These are phyloP conservation scores for Aschersonia sp. DNA, from an alignment of 2,329 filamentous ascomycete genomes.

Conservation along the genomic window DNA sequence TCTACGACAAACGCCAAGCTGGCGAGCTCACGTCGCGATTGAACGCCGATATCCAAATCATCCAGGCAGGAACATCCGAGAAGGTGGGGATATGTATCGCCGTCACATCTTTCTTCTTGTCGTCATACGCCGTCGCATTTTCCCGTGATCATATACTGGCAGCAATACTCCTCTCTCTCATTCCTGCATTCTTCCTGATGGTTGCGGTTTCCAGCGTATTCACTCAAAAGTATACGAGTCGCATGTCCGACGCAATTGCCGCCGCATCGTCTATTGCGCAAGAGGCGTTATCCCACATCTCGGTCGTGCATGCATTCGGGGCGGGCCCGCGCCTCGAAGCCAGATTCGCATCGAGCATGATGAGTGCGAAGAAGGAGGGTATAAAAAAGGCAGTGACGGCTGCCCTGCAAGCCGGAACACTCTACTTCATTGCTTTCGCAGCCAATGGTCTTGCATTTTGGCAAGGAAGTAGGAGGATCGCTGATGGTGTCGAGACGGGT, in stretches of 20 bases:
- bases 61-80: slow-evolving; percentile 54
- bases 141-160: slow-evolving; percentile 47
- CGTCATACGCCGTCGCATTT: slow-evolving; percentile 53
- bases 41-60: slow-evolving; percentile 49
- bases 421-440: slow-evolving; percentile 55
- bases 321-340: slow-evolving; percentile 42
- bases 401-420: slow-evolving; percentile 41
- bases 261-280: slow-evolving; percentile 48
- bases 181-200: slow-evolving; percentile 49
- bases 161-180: slow-evolving; percentile 45
- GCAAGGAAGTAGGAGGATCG: slow-evolving; percentile 45
- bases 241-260: slow-evolving; percentile 37
- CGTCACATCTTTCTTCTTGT: slow-evolving; percentile 49
- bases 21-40: slow-evolving; percentile 50
- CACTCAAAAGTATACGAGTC: slow-evolving; percentile 32
- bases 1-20: slow-evolving; percentile 46
- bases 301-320: slow-evolving; percentile 48
- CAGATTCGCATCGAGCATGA: slow-evolving; percentile 40
- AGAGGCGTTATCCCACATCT: slow-evolving; percentile 43
- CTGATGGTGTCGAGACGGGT: slow-evolving; percentile 19
- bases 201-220: slow-evolving; percentile 39
- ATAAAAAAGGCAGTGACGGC: slow-evolving; percentile 42
- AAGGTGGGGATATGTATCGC: slow-evolving; percentile 53
- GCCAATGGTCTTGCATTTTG: slow-evolving; percentile 55
- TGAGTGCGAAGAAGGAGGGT: slow-evolving; percentile 32